Percentiles rank a stretch among this genome's conserved stretches.
Evolutionary conservation across 352 stramenopile species (phyloP).

Genomic region (Globisporangium yorkense): DNA sequence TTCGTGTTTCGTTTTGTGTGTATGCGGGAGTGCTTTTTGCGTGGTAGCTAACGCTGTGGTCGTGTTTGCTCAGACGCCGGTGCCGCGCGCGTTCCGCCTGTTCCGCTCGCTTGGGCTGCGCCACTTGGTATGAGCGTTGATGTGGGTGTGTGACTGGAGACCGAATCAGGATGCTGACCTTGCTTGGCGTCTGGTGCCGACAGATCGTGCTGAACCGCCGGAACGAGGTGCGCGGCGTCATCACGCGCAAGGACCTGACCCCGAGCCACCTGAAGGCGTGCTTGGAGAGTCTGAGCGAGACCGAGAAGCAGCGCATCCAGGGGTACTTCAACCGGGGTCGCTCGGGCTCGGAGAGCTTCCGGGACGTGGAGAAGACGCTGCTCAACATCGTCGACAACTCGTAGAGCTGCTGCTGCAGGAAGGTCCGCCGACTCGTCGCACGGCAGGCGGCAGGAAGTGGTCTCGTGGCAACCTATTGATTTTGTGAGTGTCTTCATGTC

Average conservation of each 20-base stretch:
- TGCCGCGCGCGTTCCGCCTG: constrained; percentile 94
- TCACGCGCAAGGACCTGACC: constrained; percentile 86
- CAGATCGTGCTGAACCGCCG: constrained; percentile 85
- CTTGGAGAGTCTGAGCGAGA: constrained; percentile 69
- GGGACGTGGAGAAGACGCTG: constrained; percentile 80
- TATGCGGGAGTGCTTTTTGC: not conserved
- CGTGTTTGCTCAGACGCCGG: constrained; percentile 51
- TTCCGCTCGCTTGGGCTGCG: constrained; percentile 97
- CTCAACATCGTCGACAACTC: constrained; percentile 83
- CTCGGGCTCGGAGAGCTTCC: constrained; percentile 60
- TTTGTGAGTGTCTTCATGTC: no score
- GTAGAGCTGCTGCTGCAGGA: constrained; percentile 18
- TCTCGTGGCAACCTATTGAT: no score
- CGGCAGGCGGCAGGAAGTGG: no score
- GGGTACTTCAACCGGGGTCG: constrained; percentile 80
- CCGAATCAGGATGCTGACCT: not conserved
- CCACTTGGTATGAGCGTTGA: constrained; percentile 67
- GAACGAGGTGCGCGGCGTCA: constrained; percentile 86
- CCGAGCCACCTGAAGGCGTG: constrained; percentile 77
- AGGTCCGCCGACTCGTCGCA: no score
- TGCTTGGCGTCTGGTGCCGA: not conserved
- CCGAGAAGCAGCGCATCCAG: constrained; percentile 77
- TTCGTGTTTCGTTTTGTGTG: not conserved
- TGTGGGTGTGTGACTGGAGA: not conserved
- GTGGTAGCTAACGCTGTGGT: not conserved